A percentile compares a stretch with the other conserved stretches of the same genome.
phyloP scores from a whole-genome alignment of 2,329 filamentous ascomycete species.

The Cordyceps fumosorosea region DNA sequence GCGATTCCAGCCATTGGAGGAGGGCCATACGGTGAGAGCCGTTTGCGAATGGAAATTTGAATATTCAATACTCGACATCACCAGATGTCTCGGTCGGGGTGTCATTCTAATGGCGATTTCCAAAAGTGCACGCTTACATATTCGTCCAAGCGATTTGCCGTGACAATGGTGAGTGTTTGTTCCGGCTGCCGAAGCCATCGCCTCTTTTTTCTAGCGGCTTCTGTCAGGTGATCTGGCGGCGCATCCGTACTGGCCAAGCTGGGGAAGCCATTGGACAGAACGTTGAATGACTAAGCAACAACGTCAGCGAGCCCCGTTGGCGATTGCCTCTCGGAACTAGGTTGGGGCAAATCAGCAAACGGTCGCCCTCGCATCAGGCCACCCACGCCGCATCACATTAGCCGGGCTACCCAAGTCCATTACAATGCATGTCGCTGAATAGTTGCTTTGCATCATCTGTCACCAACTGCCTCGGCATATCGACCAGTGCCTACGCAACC shows the following conservation, averaged over 20 bases:
- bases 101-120: not conserved
- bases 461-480: not conserved
- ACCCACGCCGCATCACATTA: not conserved
- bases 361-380: not conserved
- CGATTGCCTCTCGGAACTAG: not conserved
- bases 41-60: not conserved
- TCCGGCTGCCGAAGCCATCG: not conserved
- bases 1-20: not conserved
- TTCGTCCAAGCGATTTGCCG: not conserved
- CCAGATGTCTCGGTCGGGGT: not conserved
- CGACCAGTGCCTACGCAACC: not conserved
- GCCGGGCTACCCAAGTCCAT: not conserved
- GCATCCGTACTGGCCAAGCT: not conserved
- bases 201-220: conserved; percentile 9
- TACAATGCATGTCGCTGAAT: conserved; percentile 5
- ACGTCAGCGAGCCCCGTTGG: conserved; percentile 4
- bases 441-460: not conserved
- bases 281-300: conserved; percentile 7
- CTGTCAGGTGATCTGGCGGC: conserved; percentile 11
- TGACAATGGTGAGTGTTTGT: not conserved
- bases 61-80: not conserved
- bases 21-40: not conserved
- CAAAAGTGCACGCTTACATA: not conserved
- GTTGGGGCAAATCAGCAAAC: conserved; percentile 1
- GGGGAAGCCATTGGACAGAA: too few species aligned